Evolutionary conservation across 805 yeast genomes (phyloP), one percentile per base, ranked within the genome.

Genomic region (Metschnikowia chrysomelidarum): DNA sequence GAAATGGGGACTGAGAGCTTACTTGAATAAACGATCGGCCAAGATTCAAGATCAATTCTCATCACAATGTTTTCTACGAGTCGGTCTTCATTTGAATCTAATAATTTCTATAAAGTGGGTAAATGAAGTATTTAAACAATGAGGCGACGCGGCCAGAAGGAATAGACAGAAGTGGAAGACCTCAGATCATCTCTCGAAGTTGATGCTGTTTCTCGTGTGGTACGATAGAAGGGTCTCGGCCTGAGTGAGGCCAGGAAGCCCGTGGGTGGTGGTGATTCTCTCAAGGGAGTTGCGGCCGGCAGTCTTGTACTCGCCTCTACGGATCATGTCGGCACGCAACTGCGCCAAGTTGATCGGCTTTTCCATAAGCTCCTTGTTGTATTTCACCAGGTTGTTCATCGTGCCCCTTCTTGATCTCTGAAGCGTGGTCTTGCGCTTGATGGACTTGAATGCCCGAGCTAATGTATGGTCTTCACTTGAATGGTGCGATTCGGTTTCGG

Each of bases 191-290:
- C 46, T 37, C 20, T 56, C 59, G 24, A 64, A 51, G 40, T 57
- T 55, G 26, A 64, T 57, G 44, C 71, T 64, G 34, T 59, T 61
- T 42, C 73, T 52, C 5, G 68, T 59, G 41, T 68, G 73, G 38
- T 64, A 65, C 9, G 69, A 60, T 32, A 72, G 50, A 32, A 72
- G 58, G 4, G 71, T 65, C 47, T 69, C 75, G 6, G 76, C 77
- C 37, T 68, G 71, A 2, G 73, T 64, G 33, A 72, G 57, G 7
- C 78, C 78, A 0, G 75, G 75, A 25, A 72, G 51, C 18, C 68
- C 71, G 38, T 70, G 76, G 4, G 73, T 61, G 4, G 76, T 66
- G 27, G 57, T 50, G 20, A 71, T 58, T 44, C 74, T 54, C 14
- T 64, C 64, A 32, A 71, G 54, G 2, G 71, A 67, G 30, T 49